These are phyloP conservation scores for Suillus fuscotomentosus DNA, from an alignment of 768 basidiomycete genomes.

Conservation along the genomic window DNA sequence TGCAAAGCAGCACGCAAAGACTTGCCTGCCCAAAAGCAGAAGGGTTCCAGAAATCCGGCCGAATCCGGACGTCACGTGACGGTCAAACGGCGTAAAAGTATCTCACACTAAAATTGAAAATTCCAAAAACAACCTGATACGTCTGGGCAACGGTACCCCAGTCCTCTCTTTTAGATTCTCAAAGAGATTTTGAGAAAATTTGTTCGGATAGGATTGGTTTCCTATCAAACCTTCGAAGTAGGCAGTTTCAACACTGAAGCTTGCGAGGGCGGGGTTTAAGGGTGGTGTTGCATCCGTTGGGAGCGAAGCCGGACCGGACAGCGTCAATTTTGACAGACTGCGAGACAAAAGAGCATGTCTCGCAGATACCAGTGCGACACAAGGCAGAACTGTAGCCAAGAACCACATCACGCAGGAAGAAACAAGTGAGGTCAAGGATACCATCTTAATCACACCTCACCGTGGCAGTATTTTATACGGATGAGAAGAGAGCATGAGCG, in stretches of 20 bases:
- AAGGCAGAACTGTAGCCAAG: not conserved
- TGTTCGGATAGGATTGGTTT: slow-evolving; percentile 42
- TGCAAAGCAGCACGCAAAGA: too few species aligned
- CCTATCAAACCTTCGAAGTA: slow-evolving; percentile 52
- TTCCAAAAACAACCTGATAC: too few species aligned
- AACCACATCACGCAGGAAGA: slow-evolving; percentile 11
- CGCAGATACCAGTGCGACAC: slow-evolving; percentile 9
- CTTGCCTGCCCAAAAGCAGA: too few species aligned
- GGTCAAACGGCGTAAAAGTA: too few species aligned
- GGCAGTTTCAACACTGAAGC: slow-evolving; percentile 56
- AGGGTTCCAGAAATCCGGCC: too few species aligned
- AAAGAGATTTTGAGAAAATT: slow-evolving; percentile 42
- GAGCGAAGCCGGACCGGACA: slow-evolving; percentile 41
- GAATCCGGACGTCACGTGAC: too few species aligned
- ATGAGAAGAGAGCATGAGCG: not conserved
- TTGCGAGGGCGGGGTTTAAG: slow-evolving; percentile 44
- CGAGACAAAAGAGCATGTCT: slow-evolving; percentile 11
- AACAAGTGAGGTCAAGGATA: not conserved
- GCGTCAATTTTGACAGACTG: slow-evolving; percentile 25
- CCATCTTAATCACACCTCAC: not conserved
- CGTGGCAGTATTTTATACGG: not conserved
- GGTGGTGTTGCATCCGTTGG: slow-evolving; percentile 43
- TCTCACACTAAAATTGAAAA: too few species aligned
- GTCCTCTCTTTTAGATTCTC: slow-evolving; percentile 45
- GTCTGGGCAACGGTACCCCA: too few species aligned